Conservation (phyloP, 805 yeast species). For the Hermanozyma aechmeae region DNA sequence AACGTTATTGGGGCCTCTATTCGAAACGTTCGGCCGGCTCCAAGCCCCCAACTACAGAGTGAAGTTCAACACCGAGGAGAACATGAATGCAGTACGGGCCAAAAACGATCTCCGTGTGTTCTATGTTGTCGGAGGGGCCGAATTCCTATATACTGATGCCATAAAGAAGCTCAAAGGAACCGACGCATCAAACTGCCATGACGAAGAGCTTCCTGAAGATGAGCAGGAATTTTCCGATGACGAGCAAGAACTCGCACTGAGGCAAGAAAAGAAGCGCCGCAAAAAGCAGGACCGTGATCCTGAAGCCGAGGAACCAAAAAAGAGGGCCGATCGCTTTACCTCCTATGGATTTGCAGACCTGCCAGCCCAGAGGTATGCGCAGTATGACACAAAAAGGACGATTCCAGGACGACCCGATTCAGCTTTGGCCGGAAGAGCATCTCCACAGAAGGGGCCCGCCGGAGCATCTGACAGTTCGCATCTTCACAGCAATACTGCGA, state of each 20-base stretch:
- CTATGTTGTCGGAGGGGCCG: slow-evolving; percentile 74
- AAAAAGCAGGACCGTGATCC: slow-evolving; percentile 37
- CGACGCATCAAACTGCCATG: slow-evolving; percentile 92
- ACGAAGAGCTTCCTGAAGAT: slow-evolving; percentile 86
- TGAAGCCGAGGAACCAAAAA: slow-evolving; percentile 3
- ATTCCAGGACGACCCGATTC: no score
- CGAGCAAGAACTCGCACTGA: slow-evolving; percentile 72
- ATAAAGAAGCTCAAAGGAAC: slow-evolving; percentile 71
- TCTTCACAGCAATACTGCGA: no score
- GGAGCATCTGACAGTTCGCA: no score
- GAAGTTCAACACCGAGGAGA: slow-evolving; percentile 46
- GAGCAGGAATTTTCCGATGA: slow-evolving; percentile 96
- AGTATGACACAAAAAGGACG: no score
- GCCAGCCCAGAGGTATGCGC: no score
- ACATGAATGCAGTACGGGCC: slow-evolving; percentile 36
- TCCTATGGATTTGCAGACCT: slow-evolving; percentile 11
- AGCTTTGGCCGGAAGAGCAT: no score
- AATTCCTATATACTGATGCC: slow-evolving; percentile 67
- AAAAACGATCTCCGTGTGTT: slow-evolving; percentile 50
- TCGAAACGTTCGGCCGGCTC: slow-evolving; percentile 85
- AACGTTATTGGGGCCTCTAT: slow-evolving; percentile 62
- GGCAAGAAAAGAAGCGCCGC: slow-evolving; percentile 49
- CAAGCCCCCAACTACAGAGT: slow-evolving; percentile 77
- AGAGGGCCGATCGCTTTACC: slow-evolving; percentile 2
- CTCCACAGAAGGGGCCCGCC: no score